phyloP scores from a whole-genome alignment of 2,329 filamentous ascomycete genomes.

The Epichloe elymi region DNA sequence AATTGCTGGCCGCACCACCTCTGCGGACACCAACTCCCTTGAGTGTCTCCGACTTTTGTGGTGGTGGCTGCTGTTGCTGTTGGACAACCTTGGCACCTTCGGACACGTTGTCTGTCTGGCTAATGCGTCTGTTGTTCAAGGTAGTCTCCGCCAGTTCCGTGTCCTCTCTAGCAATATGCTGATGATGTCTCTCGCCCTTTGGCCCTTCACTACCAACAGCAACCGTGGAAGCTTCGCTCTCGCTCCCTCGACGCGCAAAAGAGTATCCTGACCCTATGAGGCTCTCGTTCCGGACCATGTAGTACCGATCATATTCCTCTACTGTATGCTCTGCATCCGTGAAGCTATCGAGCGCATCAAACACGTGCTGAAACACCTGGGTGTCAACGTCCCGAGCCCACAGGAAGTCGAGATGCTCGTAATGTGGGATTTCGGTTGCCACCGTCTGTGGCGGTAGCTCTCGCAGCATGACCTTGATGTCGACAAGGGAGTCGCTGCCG shows the following conservation, averaged over 20 bases:
- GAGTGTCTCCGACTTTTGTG: slow-evolving; percentile 14
- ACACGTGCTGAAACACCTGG: slow-evolving; percentile 82
- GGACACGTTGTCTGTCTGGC: neutral
- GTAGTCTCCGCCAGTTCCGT: neutral
- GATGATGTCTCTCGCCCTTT: slow-evolving; percentile 9
- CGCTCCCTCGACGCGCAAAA: slow-evolving; percentile 18
- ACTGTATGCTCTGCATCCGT: slow-evolving; percentile 42
- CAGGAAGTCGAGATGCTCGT: slow-evolving; percentile 92
- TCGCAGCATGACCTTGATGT: slow-evolving; percentile 83
- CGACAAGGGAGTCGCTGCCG: slow-evolving; percentile 83
- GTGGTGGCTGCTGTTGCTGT: neutral
- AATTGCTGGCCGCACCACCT: slow-evolving; percentile 1
- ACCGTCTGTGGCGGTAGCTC: slow-evolving; percentile 77
- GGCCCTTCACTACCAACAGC: slow-evolving; percentile 6
- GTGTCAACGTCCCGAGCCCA: slow-evolving; percentile 80
- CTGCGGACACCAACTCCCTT: slow-evolving; percentile 15
- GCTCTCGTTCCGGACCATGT: slow-evolving; percentile 36
- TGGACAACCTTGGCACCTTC: neutral
- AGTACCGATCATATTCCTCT: slow-evolving; percentile 48
- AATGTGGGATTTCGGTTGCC: slow-evolving; percentile 77
- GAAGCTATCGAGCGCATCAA: slow-evolving; percentile 71
- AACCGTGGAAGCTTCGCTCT: slow-evolving; percentile 24
- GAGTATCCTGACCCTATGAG: slow-evolving; percentile 26
- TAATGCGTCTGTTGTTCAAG: neutral
- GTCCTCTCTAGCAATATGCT: slow-evolving; percentile 18